Evolutionary conservation across 2,329 filamentous ascomycete genomes (phyloP).

Genomic region (Fusarium siculi): DNA sequence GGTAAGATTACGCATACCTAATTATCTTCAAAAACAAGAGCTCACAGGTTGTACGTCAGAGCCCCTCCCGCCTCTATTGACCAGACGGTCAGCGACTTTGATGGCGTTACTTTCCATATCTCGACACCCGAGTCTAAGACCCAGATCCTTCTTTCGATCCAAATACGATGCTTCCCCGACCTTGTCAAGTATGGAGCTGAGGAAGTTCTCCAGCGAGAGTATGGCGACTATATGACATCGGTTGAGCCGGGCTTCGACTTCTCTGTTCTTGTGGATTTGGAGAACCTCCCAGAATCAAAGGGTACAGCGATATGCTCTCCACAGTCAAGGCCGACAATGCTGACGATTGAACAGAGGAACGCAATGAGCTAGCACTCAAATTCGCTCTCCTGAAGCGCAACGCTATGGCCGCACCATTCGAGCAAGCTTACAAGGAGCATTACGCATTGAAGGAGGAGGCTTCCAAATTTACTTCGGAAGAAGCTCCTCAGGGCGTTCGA

Average conservation of each 20-base stretch:
- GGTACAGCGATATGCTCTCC: constrained; percentile 56
- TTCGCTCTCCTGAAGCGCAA: constrained; percentile 96
- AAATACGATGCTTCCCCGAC: constrained; percentile 94
- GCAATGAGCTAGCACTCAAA: constrained; percentile 86
- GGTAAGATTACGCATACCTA: constrained; percentile 61
- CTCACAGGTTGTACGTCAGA: constrained; percentile 65
- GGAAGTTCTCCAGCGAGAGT: constrained; percentile 91
- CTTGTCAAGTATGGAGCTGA: constrained; percentile 93
- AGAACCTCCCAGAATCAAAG: constrained; percentile 83
- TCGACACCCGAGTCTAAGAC: constrained; percentile 94
- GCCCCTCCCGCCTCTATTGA: constrained; percentile 89
- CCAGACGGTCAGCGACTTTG: constrained; percentile 98
- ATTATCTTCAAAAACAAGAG: constrained; percentile 35
- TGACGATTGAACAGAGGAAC: constrained; percentile 68
- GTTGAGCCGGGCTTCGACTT: constrained; percentile 96
- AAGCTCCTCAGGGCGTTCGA: constrained; percentile 87
- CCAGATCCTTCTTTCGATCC: constrained; percentile 93
- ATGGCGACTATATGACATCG: constrained; percentile 87
- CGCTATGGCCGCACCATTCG: constrained; percentile 98
- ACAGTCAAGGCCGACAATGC: background rate
- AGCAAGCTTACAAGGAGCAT: constrained; percentile 95
- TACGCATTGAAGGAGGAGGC: constrained; percentile 87
- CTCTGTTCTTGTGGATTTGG: constrained; percentile 88
- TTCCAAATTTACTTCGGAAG: constrained; percentile 91
- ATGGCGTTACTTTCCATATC: constrained; percentile 98